Evolutionary conservation across 371 early-diverging fungal genomes (phyloP).

Genomic region (Lichtheimia corymbifera): DNA sequence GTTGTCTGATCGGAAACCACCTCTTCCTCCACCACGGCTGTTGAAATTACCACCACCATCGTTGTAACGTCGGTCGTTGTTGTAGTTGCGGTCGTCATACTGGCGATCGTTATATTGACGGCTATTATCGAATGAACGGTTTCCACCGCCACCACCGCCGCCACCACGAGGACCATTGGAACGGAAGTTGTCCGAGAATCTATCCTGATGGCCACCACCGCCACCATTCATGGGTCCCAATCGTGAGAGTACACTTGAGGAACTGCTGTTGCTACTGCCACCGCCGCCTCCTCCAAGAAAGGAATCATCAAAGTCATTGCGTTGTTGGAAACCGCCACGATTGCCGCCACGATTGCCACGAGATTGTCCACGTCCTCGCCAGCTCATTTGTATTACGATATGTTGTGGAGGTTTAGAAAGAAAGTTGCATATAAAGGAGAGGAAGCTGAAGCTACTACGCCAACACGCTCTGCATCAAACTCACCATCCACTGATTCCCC

Average conservation of each 20-base stretch:
- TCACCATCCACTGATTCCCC: no score
- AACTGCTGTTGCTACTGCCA: constrained; percentile 7
- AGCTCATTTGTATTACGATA: background rate
- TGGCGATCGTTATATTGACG: constrained; percentile 5
- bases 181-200: constrained; percentile 2
- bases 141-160: constrained; percentile 1
- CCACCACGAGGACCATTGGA: background rate
- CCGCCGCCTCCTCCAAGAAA: constrained; percentile 4
- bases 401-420: no score
- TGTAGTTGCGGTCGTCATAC: background rate
- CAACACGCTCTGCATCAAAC: no score
- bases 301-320: background rate
- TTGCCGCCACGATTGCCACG: constrained; percentile 20
- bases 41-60: background rate
- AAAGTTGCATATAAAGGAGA: constrained; percentile 1
- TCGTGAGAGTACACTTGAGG: constrained; percentile 30
- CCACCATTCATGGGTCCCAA: constrained; percentile 26
- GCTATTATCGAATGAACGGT: background rate
- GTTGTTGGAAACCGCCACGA: constrained; percentile 15
- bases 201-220: constrained; percentile 7
- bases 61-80: background rate
- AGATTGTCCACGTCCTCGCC: constrained; percentile 15
- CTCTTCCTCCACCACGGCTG: constrained; percentile 3
- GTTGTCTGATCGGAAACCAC: constrained; percentile 1
- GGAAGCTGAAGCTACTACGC: background rate